These are phyloP conservation scores for Durio zibethinus DNA, from an alignment of 345 rosid genomes.

Conservation along the genomic window DNA sequence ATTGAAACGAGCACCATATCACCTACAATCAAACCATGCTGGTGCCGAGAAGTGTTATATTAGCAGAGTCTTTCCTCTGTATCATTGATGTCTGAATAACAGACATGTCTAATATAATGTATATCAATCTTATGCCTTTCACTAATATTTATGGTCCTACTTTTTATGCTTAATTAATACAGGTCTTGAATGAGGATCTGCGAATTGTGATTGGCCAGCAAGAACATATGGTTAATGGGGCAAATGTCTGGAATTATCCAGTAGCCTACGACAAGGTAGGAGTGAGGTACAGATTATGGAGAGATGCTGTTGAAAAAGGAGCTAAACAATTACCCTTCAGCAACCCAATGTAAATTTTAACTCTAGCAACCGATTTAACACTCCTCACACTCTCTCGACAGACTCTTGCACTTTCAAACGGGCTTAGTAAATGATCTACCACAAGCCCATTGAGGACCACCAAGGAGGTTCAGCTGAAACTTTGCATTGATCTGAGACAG, in stretches of 20 bases:
- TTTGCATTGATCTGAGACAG: conserved; percentile 24
- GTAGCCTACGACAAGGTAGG: conserved; percentile 88
- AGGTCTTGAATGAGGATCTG: conserved; percentile 93
- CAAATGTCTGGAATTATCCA: conserved; percentile 79
- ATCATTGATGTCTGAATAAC: not conserved
- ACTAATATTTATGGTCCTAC: not conserved
- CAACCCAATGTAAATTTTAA: conserved; percentile 23
- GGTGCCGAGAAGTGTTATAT: not conserved
- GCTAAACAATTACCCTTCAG: conserved; percentile 59
- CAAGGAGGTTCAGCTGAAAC: conserved; percentile 4
- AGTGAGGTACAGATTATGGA: conserved; percentile 86
- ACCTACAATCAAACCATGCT: too few species aligned
- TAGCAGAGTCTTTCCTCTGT: not conserved
- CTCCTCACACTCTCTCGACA: conserved; percentile 3
- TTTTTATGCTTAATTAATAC: conserved; percentile 3
- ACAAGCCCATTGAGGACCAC: not conserved
- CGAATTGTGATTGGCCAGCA: conserved; percentile 84
- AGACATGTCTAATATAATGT: not conserved
- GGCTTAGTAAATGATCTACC: not conserved
- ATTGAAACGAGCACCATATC: too few species aligned
- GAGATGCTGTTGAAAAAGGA: conserved; percentile 69
- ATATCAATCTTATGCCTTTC: not conserved
- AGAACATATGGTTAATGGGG: conserved; percentile 83
- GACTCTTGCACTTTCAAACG: not conserved
- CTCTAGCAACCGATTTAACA: conserved; percentile 3